Evolutionary conservation across 2,329 filamentous ascomycete genomes (phyloP), one percentile per base, ranked within the genome.

Genomic region (Westerdykella aurantiaca): DNA sequence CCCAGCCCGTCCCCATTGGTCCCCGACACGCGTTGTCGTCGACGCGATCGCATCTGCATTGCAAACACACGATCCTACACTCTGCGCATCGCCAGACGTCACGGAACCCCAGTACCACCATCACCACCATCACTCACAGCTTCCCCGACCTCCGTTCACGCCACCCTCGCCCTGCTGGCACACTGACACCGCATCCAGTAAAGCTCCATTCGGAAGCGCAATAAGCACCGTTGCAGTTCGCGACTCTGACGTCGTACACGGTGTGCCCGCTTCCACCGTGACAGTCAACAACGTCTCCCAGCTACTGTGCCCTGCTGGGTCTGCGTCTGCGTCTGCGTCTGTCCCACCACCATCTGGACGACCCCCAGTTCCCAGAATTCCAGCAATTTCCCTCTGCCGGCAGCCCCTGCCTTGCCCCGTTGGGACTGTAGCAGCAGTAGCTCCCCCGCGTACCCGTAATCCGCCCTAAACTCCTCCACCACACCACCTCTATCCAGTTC

Each of bases 171-270:
- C 33, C 33, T 13, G n/a, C 5, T 14, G 17, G 5, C 33, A 35
- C 5, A 35, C 33, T 14, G n/a, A 35, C 33, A 35, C n/a, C 33
- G 17, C 33, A 35, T 35, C 7, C 33, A 35, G 33, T 35, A 9
- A 13, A 35, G n/a, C 25, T 29, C 25, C 25, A 10, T 29, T 21
- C 18, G 18, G 18, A 21, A 21, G 18, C 18, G 18, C 18, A 21
- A 21, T n/a, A 21, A 21, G 18, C 18, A 21, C 18, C 25, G 25
- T 29, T 29, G 25, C 25, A 29, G 11, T 12, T 3, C 25, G 25
- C 35, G n/a, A 38, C 38, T 18, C 33, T 35, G 17, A 46, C 37
- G 51, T 52, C 39, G 51, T 42, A 53, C 50, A 53, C 31, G 41
- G 39, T 40, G 39, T 29, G 23, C 37, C 34, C 18, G 18, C 18